These are phyloP conservation scores for Fibroporia radiculosa DNA, from an alignment of 768 basidiomycete genomes.

Conservation along the genomic window DNA sequence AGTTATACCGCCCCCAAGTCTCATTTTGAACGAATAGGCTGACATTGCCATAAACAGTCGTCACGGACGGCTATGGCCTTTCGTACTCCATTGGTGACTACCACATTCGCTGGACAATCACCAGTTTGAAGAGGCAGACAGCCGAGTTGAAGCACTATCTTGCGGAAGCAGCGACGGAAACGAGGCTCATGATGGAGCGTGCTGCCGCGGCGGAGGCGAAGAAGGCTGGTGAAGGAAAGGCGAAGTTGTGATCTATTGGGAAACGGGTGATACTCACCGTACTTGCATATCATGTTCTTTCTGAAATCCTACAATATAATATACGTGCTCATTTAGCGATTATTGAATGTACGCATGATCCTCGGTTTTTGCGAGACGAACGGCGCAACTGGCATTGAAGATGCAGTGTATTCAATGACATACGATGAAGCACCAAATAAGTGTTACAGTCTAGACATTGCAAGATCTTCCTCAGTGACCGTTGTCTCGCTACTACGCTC, in stretches of 20 bases:
- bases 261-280: too few relatives aligned
- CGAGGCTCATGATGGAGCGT: slow-evolving; percentile 66
- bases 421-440: not conserved
- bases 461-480: not conserved
- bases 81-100: slow-evolving; percentile 84
- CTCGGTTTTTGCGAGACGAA: too few relatives aligned
- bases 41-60: slow-evolving; percentile 44
- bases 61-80: slow-evolving; percentile 86
- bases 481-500: not conserved
- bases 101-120: slow-evolving; percentile 88
- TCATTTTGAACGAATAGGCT: not conserved
- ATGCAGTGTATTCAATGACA: too few relatives aligned
- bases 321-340: too few relatives aligned
- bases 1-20: slow-evolving; percentile 19
- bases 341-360: too few relatives aligned
- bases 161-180: slow-evolving; percentile 74
- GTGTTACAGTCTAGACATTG: not conserved
- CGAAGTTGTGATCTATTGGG: slow-evolving; percentile 23
- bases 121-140: slow-evolving; percentile 52
- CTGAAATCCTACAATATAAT: too few relatives aligned
- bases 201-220: slow-evolving; percentile 37
- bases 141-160: slow-evolving; percentile 61
- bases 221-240: slow-evolving; percentile 20
- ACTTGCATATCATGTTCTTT: too few relatives aligned
- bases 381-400: too few relatives aligned